Evolutionary conservation across 257 asterid species (phyloP).

Genomic region (Forsythia viridissima): DNA sequence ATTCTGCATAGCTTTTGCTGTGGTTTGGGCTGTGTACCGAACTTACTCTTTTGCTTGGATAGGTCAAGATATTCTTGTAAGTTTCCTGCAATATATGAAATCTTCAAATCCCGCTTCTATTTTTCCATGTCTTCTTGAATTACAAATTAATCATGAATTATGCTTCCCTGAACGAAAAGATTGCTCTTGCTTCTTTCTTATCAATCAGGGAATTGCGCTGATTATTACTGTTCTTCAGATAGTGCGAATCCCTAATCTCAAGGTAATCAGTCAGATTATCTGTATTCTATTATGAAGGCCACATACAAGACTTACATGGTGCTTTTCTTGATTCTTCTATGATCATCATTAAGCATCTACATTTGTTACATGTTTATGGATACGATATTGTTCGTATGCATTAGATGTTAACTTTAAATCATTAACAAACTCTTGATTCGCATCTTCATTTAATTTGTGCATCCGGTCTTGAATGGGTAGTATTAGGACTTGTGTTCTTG

Average conservation of each 20-base stretch:
- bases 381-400: background rate
- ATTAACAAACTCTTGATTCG: background rate
- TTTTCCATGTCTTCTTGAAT: background rate
- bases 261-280: constrained; percentile 48
- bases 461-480: background rate
- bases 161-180: background rate
- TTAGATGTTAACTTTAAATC: background rate
- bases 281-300: constrained; percentile 12
- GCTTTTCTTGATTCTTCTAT: constrained; percentile 14
- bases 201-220: constrained; percentile 76
- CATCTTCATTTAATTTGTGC: background rate
- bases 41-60: constrained; percentile 76
- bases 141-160: background rate
- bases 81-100: constrained; percentile 15
- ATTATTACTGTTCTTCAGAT: constrained; percentile 92
- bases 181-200: constrained; percentile 19
- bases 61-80: constrained; percentile 93
- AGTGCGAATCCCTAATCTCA: constrained; percentile 88
- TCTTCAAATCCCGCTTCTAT: background rate
- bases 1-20: constrained; percentile 80
- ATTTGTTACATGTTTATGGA: constrained; percentile 13
- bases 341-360: constrained; percentile 2
- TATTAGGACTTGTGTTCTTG: background rate
- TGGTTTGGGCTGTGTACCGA: constrained; percentile 80
- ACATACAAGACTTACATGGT: constrained; percentile 11